phyloP scores from a whole-genome alignment of 768 basidiomycete species.

The Naganishia vaughanmartiniae region DNA sequence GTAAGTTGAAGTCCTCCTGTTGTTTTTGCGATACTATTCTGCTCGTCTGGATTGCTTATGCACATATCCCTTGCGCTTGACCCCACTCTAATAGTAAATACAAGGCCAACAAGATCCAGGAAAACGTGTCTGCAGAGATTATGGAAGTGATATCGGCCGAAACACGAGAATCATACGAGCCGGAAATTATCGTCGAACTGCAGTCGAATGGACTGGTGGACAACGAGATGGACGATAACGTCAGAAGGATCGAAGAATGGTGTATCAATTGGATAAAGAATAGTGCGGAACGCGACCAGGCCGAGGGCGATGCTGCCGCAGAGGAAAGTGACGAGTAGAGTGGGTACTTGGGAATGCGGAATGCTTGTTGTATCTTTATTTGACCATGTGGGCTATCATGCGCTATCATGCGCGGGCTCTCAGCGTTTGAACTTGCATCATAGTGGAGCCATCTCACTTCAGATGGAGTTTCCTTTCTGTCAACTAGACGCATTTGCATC shows the following conservation, averaged over 20 bases:
- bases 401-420: neutral
- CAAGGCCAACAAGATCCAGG: conserved; percentile 86
- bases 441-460: neutral
- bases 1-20: conserved; percentile 55
- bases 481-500: neutral
- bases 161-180: conserved; percentile 76
- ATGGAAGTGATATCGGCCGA: conserved; percentile 90
- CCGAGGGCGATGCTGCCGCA: conserved; percentile 13
- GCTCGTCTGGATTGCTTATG: neutral
- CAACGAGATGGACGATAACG: conserved; percentile 80
- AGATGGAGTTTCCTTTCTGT: neutral
- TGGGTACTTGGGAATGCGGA: neutral
- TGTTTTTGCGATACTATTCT: neutral
- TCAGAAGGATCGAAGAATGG: conserved; percentile 85
- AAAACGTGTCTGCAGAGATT: conserved; percentile 98
- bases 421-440: neutral
- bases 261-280: conserved; percentile 66
- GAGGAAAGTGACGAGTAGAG: conserved; percentile 24
- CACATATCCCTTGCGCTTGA: neutral
- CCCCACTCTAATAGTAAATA: conserved; percentile 63
- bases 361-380: neutral
- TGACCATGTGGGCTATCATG: neutral
- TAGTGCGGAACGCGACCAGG: conserved; percentile 32
- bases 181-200: conserved; percentile 83
- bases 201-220: conserved; percentile 63